Evolutionary conservation across 2,329 filamentous ascomycete species (phyloP), one percentile per base, ranked within the genome.

Genomic region (Delphinella strobiligena): DNA sequence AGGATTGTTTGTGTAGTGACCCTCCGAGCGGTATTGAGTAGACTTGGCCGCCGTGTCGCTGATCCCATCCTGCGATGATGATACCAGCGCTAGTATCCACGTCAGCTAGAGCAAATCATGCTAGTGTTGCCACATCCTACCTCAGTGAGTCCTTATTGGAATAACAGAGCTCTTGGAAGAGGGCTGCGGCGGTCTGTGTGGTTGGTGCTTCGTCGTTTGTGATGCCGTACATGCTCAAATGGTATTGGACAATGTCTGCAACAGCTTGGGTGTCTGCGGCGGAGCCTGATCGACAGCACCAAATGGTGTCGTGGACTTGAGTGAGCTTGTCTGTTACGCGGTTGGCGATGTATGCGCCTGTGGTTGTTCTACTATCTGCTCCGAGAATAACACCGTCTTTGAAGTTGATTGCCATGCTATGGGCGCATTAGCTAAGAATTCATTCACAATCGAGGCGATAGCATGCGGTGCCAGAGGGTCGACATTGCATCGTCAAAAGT

Each of bases 251-350:
- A 54, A 98, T 95, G 58, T 98, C 91, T 44, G 91, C 91, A 36
- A 98, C 87, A 36, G 91, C 91, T 66, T 98, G 91, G 44, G 91
- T 98, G 60, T 98, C 91, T 51, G 91, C 91, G 22, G 91, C 91
- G 18, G 91, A 98, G 37, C 91, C 91, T 45, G 91, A 96, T 56
- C 91, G 82, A 70, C 91, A 98, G 71, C 91, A 98, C 91, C 91
- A 98, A 66, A 98, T 96, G 44, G 89, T 96, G 64, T 98, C 91
- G 68, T 93, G 84, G 45, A 98, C 89, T 71, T 88, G 83, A 55
- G 91, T 98, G 61, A 98, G 79, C 73, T 98, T 98, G 74, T 98
- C 91, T 49, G 91, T 98, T 50, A 98, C 91, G 72, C 91, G 82
- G 67, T 98, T 98, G 54, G 91, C 91, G 59, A 98, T 96, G 74